A percentile compares a stretch with the other conserved stretches of the same genome.
Evolutionary conservation across 306 rosid species (phyloP).

Genomic region (Quercus suber): DNA sequence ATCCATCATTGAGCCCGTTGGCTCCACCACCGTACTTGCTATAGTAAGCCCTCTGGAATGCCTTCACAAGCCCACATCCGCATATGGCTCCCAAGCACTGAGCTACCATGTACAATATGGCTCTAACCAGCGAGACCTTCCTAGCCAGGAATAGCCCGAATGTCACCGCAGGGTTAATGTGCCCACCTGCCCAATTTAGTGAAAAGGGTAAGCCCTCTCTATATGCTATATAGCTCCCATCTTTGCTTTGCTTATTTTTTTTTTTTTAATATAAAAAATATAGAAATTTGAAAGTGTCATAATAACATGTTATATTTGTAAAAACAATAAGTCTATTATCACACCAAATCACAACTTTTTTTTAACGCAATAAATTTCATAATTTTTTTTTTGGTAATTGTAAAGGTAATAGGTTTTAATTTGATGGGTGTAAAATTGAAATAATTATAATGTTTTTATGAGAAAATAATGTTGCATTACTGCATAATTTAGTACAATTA

Average conservation of each 20-base stretch:
- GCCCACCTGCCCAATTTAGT: conserved; percentile 31
- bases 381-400: too few species aligned
- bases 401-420: too few species aligned
- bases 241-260: background rate
- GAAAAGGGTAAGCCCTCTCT: background rate
- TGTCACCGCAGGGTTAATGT: conserved; percentile 52
- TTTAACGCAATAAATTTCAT: too few species aligned
- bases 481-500: too few species aligned
- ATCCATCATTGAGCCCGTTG: conserved; percentile 25
- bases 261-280: background rate
- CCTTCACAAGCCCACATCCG: conserved; percentile 44
- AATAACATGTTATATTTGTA: too few species aligned
- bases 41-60: conserved; percentile 29
- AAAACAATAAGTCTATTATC: too few species aligned
- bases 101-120: conserved; percentile 37
- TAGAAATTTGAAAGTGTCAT: background rate
- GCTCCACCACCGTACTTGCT: conserved; percentile 44
- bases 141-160: conserved; percentile 43
- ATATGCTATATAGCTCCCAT: background rate
- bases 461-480: too few species aligned
- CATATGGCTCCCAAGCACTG: conserved; percentile 48
- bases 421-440: too few species aligned
- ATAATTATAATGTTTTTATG: too few species aligned
- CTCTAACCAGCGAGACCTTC: conserved; percentile 39
- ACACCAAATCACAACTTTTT: too few species aligned